A percentile compares a stretch with the other conserved stretches of the same genome.
Evolutionary conservation across 2,329 filamentous ascomycete genomes (phyloP).

Genomic region (Colletotrichum eremochloae): DNA sequence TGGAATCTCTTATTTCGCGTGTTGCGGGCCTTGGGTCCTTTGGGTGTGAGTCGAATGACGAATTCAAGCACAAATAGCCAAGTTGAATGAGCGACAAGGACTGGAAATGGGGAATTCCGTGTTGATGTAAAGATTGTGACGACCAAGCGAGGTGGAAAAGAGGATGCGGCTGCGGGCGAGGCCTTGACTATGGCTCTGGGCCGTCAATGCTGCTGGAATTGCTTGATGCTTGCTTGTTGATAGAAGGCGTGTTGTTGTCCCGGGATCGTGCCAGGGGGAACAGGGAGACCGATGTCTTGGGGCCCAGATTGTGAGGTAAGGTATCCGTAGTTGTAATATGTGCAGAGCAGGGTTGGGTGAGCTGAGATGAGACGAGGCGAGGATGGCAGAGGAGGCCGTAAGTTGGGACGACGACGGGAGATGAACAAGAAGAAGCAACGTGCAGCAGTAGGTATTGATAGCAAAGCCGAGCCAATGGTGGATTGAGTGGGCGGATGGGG

Average conservation of each 20-base stretch:
- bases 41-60: conserved; percentile 30
- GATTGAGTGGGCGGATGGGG: conserved; percentile 9
- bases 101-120: conserved; percentile 28
- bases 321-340: conserved; percentile 22
- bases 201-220: conserved; percentile 35
- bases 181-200: conserved; percentile 29
- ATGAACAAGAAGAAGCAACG: conserved; percentile 27
- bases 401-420: conserved; percentile 34
- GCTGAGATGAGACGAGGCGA: conserved; percentile 20
- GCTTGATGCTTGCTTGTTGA: conserved; percentile 33
- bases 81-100: conserved; percentile 38
- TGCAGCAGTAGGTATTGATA: conserved; percentile 9
- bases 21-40: conserved; percentile 6
- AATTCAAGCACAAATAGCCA: conserved; percentile 32
- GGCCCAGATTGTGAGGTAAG: conserved; percentile 39
- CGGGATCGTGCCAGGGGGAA: conserved; percentile 30
- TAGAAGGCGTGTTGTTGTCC: conserved; percentile 32
- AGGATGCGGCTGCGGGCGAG: conserved; percentile 26
- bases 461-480: conserved; percentile 28
- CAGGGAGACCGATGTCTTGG: conserved; percentile 39
- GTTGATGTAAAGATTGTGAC: conserved; percentile 40
- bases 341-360: conserved; percentile 26
- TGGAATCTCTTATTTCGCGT: conserved; percentile 41
- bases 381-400: conserved; percentile 3
- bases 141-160: conserved; percentile 24